A percentile compares a stretch with the other conserved stretches of the same genome.
These are phyloP conservation scores for Mitragyna speciosa DNA, from an alignment of 257 asterid genomes.

Conservation along the genomic window DNA sequence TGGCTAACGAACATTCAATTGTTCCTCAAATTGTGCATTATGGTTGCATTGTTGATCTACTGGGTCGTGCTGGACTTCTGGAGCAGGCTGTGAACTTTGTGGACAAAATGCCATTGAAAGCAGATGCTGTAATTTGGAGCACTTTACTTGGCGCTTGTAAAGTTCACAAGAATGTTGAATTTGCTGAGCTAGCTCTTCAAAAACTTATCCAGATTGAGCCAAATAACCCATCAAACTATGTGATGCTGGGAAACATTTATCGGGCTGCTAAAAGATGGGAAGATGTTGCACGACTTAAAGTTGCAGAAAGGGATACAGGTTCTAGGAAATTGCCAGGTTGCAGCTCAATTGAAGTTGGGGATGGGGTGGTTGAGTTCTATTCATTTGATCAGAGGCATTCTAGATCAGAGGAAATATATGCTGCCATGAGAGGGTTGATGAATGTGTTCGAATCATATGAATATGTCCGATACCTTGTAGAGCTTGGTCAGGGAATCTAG, in stretches of 20 bases:
- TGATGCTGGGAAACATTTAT: constrained; percentile 69
- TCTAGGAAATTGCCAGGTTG: constrained; percentile 67
- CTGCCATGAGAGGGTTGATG: constrained; percentile 55
- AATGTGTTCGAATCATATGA: constrained; percentile 39
- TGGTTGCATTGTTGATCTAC: constrained; percentile 83
- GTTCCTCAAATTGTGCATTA: constrained; percentile 70
- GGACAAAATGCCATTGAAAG: constrained; percentile 55
- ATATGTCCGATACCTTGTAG: constrained; percentile 23
- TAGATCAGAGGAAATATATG: constrained; percentile 52
- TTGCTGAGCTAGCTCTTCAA: constrained; percentile 63
- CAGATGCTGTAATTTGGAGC: constrained; percentile 78
- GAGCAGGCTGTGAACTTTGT: constrained; percentile 72
- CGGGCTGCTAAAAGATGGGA: constrained; percentile 75
- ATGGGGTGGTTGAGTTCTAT: constrained; percentile 58
- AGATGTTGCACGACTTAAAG: constrained; percentile 59
- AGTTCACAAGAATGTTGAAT: constrained; percentile 55
- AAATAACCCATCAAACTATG: constrained; percentile 63
- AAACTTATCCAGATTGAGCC: constrained; percentile 76
- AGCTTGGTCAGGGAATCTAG: constrained; percentile 33
- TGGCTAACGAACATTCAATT: constrained; percentile 47
- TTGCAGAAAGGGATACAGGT: constrained; percentile 65
- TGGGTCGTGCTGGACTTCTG: constrained; percentile 68
- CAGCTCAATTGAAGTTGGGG: constrained; percentile 62
- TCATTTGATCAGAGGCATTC: constrained; percentile 70
- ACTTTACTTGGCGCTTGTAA: constrained; percentile 68